Evolutionary conservation across 345 rosid species (phyloP), one percentile per base, ranked within the genome.

Genomic region (Garcia nutans): DNA sequence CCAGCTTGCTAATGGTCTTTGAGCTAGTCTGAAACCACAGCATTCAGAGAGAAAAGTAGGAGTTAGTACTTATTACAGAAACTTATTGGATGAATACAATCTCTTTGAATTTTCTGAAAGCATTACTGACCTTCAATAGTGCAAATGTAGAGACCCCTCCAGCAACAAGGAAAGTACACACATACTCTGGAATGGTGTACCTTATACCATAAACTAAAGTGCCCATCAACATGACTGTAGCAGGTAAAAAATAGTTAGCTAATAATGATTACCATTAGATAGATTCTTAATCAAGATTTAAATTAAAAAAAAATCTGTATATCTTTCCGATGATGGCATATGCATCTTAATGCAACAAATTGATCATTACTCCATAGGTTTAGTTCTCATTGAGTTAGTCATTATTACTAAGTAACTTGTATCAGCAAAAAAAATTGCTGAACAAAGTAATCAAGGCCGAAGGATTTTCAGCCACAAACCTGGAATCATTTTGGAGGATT

Each of bases 401-500:
- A 33, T 33, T 33, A 33, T 33, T 33, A 33, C 5, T 33, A 33
- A 33, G 4, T 33, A 33, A 33, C 2, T 33, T 33, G 37, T 37
- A 62, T 0, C 6, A 31, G 42, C 42, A 26, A 62, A 62, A 62
- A 62, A 62, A 9, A 62, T 15, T 15, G 41, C 28, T 3, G 5
- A 31, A 62, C 66, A 62, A 62, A 26, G 8, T 17, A 62, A 62
- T 7, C 41, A 28, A 62, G 33, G n/a, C 13, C 41, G 13, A 26
- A 60, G 33, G 6, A 15, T 62, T 28, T 13, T 28, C 42, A 24
- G 19, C 26, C 66, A 28, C 44, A 26, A 54, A 90, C 97, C 99
- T 80, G 97, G 99, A 86, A 95, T 95, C 99, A 93, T 91, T 84
- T 95, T 93, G 1, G 97, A 95, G 59, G 99, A 95, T 83, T 95